Conservation (phyloP, 495 filamentous ascomycete species). For the Penicillium paxilli region DNA sequence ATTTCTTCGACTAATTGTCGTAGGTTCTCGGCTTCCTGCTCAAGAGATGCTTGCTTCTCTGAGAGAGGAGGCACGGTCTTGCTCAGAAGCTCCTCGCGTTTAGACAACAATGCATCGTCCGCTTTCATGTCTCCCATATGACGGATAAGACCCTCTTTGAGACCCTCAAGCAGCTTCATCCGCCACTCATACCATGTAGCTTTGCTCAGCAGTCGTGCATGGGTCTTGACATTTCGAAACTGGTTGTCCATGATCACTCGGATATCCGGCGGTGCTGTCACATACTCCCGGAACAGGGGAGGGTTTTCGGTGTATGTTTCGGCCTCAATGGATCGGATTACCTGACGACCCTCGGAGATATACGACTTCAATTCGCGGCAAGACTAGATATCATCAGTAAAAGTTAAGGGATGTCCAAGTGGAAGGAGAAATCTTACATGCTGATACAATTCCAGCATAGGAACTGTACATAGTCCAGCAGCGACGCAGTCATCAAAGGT, state of each 20-base stretch:
- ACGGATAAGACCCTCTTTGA: constrained; percentile 74
- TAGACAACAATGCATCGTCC: constrained; percentile 67
- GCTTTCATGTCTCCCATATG: constrained; percentile 73
- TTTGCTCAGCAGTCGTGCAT: constrained; percentile 85
- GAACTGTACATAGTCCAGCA: constrained; percentile 86
- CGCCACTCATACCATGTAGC: constrained; percentile 98
- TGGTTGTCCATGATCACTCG: constrained; percentile 89
- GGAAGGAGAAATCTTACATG: constrained; percentile 59
- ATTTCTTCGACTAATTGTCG: constrained; percentile 73
- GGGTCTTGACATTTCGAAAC: constrained; percentile 93
- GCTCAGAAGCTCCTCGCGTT: constrained; percentile 66
- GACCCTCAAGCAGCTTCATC: constrained; percentile 80
- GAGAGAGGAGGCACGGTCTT: constrained; percentile 63
- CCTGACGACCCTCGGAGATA: constrained; percentile 83
- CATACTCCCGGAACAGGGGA: constrained; percentile 86
- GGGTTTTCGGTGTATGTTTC: constrained; percentile 88
- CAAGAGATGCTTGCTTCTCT: constrained; percentile 58
- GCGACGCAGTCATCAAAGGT: constrained; percentile 76
- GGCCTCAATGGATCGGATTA: constrained; percentile 84
- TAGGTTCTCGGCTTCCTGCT: constrained; percentile 61
- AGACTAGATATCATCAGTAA: constrained; percentile 56
- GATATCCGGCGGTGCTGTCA: constrained; percentile 80
- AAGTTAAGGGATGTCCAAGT: not conserved
- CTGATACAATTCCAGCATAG: constrained; percentile 91
- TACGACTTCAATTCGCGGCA: constrained; percentile 94